Percentiles rank a stretch among this genome's conserved stretches.
Evolutionary conservation across 2,329 filamentous ascomycete genomes (phyloP).

Genomic region (Magnaporthiopsis rhizophila): DNA sequence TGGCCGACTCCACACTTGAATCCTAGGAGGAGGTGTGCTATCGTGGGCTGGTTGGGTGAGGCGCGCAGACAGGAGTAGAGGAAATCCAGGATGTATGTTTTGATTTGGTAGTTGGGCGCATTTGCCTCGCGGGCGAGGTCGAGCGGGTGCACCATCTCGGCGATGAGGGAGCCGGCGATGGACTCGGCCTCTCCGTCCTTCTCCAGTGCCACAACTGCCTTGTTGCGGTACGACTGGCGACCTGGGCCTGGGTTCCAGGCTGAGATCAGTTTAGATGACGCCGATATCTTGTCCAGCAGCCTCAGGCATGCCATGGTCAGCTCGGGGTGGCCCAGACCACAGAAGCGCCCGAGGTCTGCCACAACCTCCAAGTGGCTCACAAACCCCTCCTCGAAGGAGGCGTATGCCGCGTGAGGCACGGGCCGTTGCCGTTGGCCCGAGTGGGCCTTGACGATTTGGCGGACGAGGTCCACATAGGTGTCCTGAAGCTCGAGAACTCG

Average conservation of each 20-base stretch:
- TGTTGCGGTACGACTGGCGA: constrained; percentile 62
- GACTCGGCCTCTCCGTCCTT: constrained; percentile 70
- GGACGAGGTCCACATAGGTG: constrained; percentile 84
- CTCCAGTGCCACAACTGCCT: constrained; percentile 82
- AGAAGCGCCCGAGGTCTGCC: constrained; percentile 77
- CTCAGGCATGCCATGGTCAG: constrained; percentile 74
- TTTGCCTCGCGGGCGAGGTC: constrained; percentile 65
- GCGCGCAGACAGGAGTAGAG: constrained; percentile 71
- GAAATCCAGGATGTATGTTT: constrained; percentile 78
- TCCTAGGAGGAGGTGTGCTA: constrained; percentile 85
- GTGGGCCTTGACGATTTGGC: constrained; percentile 65
- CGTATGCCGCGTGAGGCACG: constrained; percentile 67
- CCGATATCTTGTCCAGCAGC: constrained; percentile 77
- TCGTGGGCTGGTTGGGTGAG: constrained; percentile 68
- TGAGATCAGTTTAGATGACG: constrained; percentile 71
- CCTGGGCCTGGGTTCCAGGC: constrained; percentile 55
- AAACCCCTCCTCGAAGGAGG: constrained; percentile 89
- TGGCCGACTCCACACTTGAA: constrained; percentile 69
- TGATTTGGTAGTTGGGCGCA: constrained; percentile 70
- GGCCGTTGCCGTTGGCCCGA: constrained; percentile 48
- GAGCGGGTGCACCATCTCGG: constrained; percentile 58
- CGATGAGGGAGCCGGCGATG: constrained; percentile 66
- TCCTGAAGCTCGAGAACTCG: constrained; percentile 79
- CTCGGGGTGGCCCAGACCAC: constrained; percentile 72
- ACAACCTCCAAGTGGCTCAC: constrained; percentile 72